Percentiles rank a stretch among this genome's conserved stretches.
Evolutionary conservation across 306 rosid genomes (phyloP).

Genomic region (Cicer pinnatifidum): DNA sequence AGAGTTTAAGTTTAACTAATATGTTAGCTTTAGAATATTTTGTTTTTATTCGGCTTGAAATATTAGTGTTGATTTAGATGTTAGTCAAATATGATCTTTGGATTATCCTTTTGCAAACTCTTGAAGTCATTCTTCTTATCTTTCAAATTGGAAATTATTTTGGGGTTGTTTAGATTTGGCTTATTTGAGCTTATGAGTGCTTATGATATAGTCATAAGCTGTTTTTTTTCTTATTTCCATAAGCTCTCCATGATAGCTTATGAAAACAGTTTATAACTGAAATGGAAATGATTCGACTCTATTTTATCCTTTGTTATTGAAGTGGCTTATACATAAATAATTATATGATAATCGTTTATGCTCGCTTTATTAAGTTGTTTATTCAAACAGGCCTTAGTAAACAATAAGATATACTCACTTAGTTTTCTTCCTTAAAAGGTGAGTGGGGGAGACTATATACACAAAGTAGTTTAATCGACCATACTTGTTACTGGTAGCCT

Average conservation of each 20-base stretch:
- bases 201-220: no score
- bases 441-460: slow-evolving; percentile 10
- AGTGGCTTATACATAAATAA: neutral
- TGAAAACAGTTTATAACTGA: neutral
- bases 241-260: neutral
- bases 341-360: neutral
- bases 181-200: neutral
- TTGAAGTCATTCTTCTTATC: neutral
- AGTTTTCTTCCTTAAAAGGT: slow-evolving; percentile 28
- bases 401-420: neutral
- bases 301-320: neutral
- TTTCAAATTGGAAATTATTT: slow-evolving; percentile 2
- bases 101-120: neutral
- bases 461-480: slow-evolving; percentile 6
- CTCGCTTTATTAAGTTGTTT: neutral
- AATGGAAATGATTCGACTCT: neutral
- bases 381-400: no score
- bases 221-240: no score
- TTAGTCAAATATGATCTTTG: slow-evolving; percentile 5
- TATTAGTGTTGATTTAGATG: slow-evolving; percentile 24
- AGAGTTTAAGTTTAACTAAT: neutral
- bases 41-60: neutral
- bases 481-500: slow-evolving; percentile 20
- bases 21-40: neutral
- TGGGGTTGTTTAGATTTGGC: neutral